These are phyloP conservation scores for Talaromyces verruculosus DNA, from an alignment of 2,329 filamentous ascomycete species.

Conservation along the genomic window DNA sequence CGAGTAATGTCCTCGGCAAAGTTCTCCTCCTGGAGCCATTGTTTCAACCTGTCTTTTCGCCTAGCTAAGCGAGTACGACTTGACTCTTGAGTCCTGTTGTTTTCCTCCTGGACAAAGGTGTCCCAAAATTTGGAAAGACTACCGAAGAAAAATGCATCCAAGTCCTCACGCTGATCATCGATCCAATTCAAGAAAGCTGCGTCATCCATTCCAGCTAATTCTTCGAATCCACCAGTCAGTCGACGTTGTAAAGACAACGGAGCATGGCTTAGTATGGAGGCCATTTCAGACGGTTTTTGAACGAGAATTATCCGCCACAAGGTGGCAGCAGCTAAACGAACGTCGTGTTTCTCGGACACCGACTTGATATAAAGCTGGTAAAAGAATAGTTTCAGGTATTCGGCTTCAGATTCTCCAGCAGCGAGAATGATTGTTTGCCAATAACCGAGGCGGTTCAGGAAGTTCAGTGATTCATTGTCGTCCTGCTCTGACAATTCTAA, in stretches of 20 bases:
- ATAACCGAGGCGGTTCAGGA: slow-evolving; percentile 84
- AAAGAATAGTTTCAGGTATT: slow-evolving; percentile 81
- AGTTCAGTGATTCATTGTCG: slow-evolving; percentile 64
- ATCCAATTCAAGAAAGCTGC: slow-evolving; percentile 86
- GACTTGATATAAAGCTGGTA: slow-evolving; percentile 91
- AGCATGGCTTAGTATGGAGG: slow-evolving; percentile 69
- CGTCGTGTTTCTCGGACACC: slow-evolving; percentile 64
- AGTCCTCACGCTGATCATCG: slow-evolving; percentile 71
- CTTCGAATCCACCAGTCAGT: slow-evolving; percentile 74
- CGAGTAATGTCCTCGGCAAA: slow-evolving; percentile 69
- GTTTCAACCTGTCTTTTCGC: slow-evolving; percentile 76
- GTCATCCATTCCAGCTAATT: slow-evolving; percentile 83
- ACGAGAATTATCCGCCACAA: slow-evolving; percentile 91
- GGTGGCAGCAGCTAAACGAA: slow-evolving; percentile 75
- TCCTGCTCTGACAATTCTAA: slow-evolving; percentile 82
- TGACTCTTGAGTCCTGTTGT: slow-evolving; percentile 73
- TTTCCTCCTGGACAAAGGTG: slow-evolving; percentile 79
- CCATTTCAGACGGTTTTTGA: slow-evolving; percentile 83
- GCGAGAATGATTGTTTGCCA: slow-evolving; percentile 92
- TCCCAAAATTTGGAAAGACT: slow-evolving; percentile 83
- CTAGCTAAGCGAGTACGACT: slow-evolving; percentile 68
- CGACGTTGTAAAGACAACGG: slow-evolving; percentile 69
- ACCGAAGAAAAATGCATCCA: slow-evolving; percentile 81
- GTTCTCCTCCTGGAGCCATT: slow-evolving; percentile 72
- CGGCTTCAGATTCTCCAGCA: slow-evolving; percentile 73